These are phyloP conservation scores for Colletotrichum shisoi DNA, from an alignment of 2,329 filamentous ascomycete species.

Conservation along the genomic window DNA sequence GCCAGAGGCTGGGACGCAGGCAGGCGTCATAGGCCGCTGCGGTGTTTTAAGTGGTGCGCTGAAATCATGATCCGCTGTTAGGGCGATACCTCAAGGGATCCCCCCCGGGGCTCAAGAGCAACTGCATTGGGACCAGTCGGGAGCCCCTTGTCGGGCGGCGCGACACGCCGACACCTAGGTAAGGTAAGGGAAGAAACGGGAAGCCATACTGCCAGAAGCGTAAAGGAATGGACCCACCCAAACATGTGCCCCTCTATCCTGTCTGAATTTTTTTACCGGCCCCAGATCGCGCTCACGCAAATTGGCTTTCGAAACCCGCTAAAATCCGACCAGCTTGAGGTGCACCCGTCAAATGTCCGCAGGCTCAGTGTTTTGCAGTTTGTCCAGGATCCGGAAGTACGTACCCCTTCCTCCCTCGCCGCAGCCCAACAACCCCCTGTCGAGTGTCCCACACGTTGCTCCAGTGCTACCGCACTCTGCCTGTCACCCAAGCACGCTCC, in stretches of 20 bases:
- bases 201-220: neutral
- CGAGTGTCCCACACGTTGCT: conserved; percentile 26
- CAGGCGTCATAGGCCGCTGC: conserved; percentile 33
- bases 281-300: conserved; percentile 19
- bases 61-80: conserved; percentile 26
- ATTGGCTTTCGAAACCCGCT: conserved; percentile 23
- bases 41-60: conserved; percentile 33
- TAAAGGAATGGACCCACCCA: neutral
- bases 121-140: conserved; percentile 10
- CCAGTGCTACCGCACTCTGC: conserved; percentile 30
- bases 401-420: conserved; percentile 4
- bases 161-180: neutral
- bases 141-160: conserved; percentile 14
- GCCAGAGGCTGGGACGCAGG: conserved; percentile 29
- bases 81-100: conserved; percentile 19
- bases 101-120: conserved; percentile 19
- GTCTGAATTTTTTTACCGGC: conserved; percentile 4
- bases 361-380: neutral
- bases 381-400: neutral
- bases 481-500: conserved; percentile 31
- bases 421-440: neutral
- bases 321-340: conserved; percentile 9
- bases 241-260: conserved; percentile 29
- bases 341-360: neutral
- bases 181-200: neutral